phyloP scores from a whole-genome alignment of 805 yeast species.

The Candida chilensis region DNA sequence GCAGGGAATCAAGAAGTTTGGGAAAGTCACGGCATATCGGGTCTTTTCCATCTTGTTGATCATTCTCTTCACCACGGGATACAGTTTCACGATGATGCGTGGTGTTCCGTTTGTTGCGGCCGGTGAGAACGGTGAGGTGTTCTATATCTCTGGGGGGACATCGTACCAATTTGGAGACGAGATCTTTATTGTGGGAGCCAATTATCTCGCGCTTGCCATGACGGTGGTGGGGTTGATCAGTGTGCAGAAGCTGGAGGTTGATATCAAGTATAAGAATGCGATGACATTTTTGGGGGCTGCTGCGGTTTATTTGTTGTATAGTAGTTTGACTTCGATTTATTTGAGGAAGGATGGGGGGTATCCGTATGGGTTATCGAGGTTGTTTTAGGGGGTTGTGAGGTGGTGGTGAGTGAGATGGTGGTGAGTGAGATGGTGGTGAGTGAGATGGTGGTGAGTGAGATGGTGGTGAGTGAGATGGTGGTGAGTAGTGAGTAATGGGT shows the following conservation, averaged over 20 bases:
- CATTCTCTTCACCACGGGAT: constrained; percentile 47
- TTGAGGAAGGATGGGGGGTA: constrained; percentile 36
- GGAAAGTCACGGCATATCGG: constrained; percentile 2
- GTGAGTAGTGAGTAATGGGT: too few species aligned
- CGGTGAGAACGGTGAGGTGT: constrained; percentile 38
- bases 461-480: too few species aligned
- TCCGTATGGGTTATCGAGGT: constrained; percentile 26
- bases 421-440: too few species aligned
- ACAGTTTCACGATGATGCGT: constrained; percentile 52
- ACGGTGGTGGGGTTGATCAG: constrained; percentile 28
- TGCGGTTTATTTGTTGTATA: constrained; percentile 26
- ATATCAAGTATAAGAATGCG: constrained; percentile 2
- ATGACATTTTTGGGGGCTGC: constrained; percentile 10
- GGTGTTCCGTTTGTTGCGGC: constrained; percentile 54
- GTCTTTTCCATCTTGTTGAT: constrained; percentile 29
- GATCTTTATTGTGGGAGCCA: constrained; percentile 38
- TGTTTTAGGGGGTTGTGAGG: neutral
- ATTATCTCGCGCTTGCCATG: constrained; percentile 38
- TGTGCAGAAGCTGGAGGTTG: constrained; percentile 13
- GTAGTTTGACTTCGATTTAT: constrained; percentile 33
- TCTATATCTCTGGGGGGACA: constrained; percentile 54
- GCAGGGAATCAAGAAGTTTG: constrained; percentile 8
- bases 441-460: too few species aligned
- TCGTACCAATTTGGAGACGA: constrained; percentile 70
- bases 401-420: too few species aligned